phyloP scores from a whole-genome alignment of 2,329 filamentous ascomycete species.

The Thermoascus crustaceus region DNA sequence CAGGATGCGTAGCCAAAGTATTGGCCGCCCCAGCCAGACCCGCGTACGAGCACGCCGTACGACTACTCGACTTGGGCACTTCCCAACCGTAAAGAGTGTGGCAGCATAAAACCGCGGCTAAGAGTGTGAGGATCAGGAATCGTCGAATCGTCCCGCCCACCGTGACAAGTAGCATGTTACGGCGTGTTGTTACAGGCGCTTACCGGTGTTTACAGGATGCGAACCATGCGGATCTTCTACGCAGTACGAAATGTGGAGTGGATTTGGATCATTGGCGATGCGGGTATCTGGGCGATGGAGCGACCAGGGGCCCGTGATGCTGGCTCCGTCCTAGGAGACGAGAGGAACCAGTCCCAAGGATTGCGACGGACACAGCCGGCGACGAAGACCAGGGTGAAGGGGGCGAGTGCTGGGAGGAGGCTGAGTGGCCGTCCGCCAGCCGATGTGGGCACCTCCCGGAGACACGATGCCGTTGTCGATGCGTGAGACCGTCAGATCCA shows the following conservation, averaged over 20 bases:
- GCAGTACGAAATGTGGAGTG: constrained; percentile 19
- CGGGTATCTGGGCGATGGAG: constrained; percentile 16
- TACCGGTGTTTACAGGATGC: constrained; percentile 21
- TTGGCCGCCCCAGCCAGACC: constrained; percentile 1
- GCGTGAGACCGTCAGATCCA: constrained; percentile 2
- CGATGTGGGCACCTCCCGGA: neutral
- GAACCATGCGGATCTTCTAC: constrained; percentile 23
- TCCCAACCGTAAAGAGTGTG: neutral
- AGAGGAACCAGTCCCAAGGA: constrained; percentile 3
- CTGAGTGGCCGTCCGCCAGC: constrained; percentile 1
- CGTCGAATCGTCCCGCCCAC: constrained; percentile 14
- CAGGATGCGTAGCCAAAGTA: constrained; percentile 1
- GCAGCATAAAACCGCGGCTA: constrained; percentile 6
- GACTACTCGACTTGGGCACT: constrained; percentile 2
- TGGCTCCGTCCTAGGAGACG: constrained; percentile 11
- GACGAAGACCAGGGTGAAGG: constrained; percentile 1
- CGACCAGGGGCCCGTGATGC: constrained; percentile 12
- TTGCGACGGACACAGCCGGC: neutral
- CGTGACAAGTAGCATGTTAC: constrained; percentile 19
- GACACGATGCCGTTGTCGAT: constrained; percentile 1
- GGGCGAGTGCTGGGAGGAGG: neutral
- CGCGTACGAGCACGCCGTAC: neutral
- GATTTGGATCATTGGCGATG: constrained; percentile 18
- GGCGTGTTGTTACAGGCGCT: constrained; percentile 23
- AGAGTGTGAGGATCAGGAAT: constrained; percentile 8